Base-by-base conservation (phyloP, 2,329 filamentous ascomycete genomes). In the Aschersonia sp. region DNA sequence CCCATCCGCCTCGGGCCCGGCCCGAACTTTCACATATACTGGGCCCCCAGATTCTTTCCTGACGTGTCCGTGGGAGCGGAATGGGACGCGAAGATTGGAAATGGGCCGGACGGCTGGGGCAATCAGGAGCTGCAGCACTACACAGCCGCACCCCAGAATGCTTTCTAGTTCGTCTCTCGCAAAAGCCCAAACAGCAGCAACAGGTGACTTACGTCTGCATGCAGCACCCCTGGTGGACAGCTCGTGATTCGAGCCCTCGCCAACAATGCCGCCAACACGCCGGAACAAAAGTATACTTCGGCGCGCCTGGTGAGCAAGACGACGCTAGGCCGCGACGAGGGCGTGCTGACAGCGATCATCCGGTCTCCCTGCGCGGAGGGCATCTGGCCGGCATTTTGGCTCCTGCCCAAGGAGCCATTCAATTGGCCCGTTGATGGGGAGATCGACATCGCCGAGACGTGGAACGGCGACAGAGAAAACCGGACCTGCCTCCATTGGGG, bases 371-470 rank as follows among this genome's bases (percentile, higher is more conserved):
- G 70, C 46, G 76, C 76, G 0, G 56, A 63, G 2, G 76, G 76
- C 4, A 72, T 80, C 44, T 80, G 76, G 76, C 76, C 76, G 1
- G 76, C 76, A 0, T 78, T 79, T 55, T 80, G 76, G 76, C 67
- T 79, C 46, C 62, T 80, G 5, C 76, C 76, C 0, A 59, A 66
- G 32, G 73, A 79, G 52, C 76, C 76, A 0, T 79, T 79, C 54
- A 59, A 61, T 0, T 80, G 76, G 76, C 76, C 76, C 0, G 67
- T 61, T 0, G 76, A 80, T 50, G 76, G 76, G 48, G 76, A 80
- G 56, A 63, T 80, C 10, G 76, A 80, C 57, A 75, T 80, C 44
- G 71, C 75, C 41, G 76, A 80, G 59, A 71, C 66, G n/a, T 80
- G 76, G 76, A 78, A 79, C 51, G 75, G 70, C 14, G 72, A 77